A percentile compares a stretch with the other conserved stretches of the same genome.
Conservation (phyloP, 2,329 filamentous ascomycete genomes). For the Cyphellophora attinorum region DNA sequence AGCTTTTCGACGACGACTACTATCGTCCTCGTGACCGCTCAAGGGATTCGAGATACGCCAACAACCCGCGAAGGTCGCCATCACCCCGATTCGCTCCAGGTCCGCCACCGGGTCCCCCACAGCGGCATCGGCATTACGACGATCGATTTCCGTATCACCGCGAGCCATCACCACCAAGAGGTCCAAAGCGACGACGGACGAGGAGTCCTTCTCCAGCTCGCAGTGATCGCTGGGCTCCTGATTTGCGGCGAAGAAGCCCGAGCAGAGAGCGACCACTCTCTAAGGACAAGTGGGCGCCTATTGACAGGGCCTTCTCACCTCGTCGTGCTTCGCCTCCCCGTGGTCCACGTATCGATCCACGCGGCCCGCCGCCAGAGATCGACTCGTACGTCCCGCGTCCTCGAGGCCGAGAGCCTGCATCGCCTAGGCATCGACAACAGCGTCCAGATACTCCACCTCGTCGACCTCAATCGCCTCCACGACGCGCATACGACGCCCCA, state of each 20-base stretch:
- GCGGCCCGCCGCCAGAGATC: conserved; percentile 13
- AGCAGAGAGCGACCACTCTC: conserved; percentile 27
- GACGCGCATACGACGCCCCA: conserved; percentile 5
- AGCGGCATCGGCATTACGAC: conserved; percentile 5
- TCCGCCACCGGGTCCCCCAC: conserved; percentile 7
- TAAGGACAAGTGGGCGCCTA: conserved; percentile 22
- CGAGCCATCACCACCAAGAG: conserved; percentile 12
- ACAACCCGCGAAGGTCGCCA: conserved; percentile 11
- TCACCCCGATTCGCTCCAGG: conserved; percentile 10
- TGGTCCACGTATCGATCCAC: conserved; percentile 22
- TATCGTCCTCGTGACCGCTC: conserved; percentile 10
- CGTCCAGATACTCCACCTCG: conserved; percentile 8
- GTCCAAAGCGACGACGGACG: conserved; percentile 17
- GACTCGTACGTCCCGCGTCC: conserved; percentile 20
- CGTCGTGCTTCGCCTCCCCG: conserved; percentile 24
- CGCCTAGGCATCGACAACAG: conserved; percentile 21
- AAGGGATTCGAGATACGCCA: conserved; percentile 10
- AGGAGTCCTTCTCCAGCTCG: conserved; percentile 16
- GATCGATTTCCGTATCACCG: conserved; percentile 9
- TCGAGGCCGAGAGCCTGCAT: conserved; percentile 21
- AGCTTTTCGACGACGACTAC: conserved; percentile 4
- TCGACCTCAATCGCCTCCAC: conserved; percentile 10
- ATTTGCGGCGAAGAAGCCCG: conserved; percentile 25
- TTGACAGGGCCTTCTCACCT: conserved; percentile 18
- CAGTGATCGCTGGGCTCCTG: conserved; percentile 10